phyloP scores from a whole-genome alignment of 2,329 filamentous ascomycete genomes.

The Pseudogymnoascus sp. region DNA sequence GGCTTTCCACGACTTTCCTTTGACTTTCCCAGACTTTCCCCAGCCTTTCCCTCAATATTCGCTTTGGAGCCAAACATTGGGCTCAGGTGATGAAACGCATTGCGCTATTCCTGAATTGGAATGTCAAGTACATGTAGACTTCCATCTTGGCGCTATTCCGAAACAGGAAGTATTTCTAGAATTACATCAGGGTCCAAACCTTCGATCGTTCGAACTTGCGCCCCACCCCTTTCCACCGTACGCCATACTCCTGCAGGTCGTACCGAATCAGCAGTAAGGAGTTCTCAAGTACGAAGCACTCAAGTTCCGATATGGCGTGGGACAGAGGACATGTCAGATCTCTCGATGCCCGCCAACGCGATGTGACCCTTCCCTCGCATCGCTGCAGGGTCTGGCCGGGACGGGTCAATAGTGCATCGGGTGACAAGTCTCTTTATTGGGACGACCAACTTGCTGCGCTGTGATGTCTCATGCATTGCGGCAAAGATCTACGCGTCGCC shows the following conservation, averaged over 20 bases:
- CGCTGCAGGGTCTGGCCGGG: not conserved
- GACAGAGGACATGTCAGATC: slow-evolving; percentile 1
- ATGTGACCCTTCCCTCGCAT: not conserved
- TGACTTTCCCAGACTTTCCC: not conserved
- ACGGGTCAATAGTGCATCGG: not conserved
- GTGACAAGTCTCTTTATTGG: slow-evolving; percentile 4
- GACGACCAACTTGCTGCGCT: not conserved
- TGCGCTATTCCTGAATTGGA: not conserved
- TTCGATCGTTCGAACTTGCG: not conserved
- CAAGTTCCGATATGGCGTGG: not conserved
- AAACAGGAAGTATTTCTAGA: not conserved
- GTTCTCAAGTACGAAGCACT: not conserved
- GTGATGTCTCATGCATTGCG: slow-evolving; percentile 1
- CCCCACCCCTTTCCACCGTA: not conserved
- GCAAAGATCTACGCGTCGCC: not conserved
- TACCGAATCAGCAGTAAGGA: not conserved
- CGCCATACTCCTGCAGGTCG: not conserved
- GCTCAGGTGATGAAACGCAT: not conserved
- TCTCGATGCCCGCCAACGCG: not conserved
- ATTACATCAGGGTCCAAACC: not conserved
- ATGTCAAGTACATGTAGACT: not conserved
- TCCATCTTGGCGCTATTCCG: not conserved
- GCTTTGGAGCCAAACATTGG: not conserved
- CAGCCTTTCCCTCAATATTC: not conserved
- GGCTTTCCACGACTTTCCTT: not conserved